A percentile compares a stretch with the other conserved stretches of the same genome.
Evolutionary conservation across 768 basidiomycete genomes (phyloP).

Genomic region (Boletus rubroflammeus): DNA sequence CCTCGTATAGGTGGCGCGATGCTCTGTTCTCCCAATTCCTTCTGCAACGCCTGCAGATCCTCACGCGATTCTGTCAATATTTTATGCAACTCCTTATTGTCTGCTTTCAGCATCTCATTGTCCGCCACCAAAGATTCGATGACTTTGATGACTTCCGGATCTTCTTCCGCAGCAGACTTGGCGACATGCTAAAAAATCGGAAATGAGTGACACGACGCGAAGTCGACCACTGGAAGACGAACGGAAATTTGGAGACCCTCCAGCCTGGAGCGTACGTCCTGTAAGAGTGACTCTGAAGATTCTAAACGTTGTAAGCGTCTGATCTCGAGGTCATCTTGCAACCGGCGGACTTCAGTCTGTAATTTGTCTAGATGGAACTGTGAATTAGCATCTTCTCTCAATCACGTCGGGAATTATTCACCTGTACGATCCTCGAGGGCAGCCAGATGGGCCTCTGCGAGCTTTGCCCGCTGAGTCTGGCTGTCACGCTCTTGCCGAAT

Average conservation of each 20-base stretch:
- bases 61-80: slow-evolving; percentile 75
- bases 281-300: slow-evolving; percentile 62
- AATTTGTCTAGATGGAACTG: slow-evolving; percentile 53
- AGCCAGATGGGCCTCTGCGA: slow-evolving; percentile 63
- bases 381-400: slow-evolving; percentile 2
- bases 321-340: slow-evolving; percentile 62
- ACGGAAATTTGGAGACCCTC: slow-evolving; percentile 60
- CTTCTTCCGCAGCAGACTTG: slow-evolving; percentile 37
- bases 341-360: slow-evolving; percentile 58
- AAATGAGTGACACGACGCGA: slow-evolving; percentile 13
- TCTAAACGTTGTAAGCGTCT: slow-evolving; percentile 58
- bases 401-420: slow-evolving; percentile 26
- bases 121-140: slow-evolving; percentile 84
- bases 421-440: slow-evolving; percentile 67
- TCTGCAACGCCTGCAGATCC: slow-evolving; percentile 63
- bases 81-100: slow-evolving; percentile 75
- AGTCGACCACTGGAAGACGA: slow-evolving; percentile 20
- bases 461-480: slow-evolving; percentile 60
- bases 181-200: slow-evolving; percentile 36
- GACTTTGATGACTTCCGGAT: slow-evolving; percentile 61
- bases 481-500: slow-evolving; percentile 77
- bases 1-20: slow-evolving; percentile 47
- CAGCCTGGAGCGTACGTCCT: slow-evolving; percentile 61
- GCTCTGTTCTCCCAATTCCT: slow-evolving; percentile 72
- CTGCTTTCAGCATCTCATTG: slow-evolving; percentile 78